Base-by-base conservation (phyloP, 2,329 filamentous ascomycete genomes). In the Aspergillus proliferans region DNA sequence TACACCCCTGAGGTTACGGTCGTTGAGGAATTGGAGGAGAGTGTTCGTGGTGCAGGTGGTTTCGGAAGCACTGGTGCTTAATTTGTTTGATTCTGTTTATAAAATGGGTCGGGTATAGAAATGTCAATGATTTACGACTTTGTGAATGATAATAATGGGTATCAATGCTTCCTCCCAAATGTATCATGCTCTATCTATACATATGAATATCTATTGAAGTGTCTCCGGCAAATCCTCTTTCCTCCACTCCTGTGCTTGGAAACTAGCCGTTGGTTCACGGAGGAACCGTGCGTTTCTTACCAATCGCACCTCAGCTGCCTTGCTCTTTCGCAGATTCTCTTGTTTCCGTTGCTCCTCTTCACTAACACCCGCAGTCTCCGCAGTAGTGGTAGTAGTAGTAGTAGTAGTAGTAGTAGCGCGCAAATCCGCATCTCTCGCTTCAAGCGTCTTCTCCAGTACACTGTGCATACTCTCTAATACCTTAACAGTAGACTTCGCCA, bases 401-500 rank as follows among this genome's bases (percentile, higher is more conserved):
- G 57, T 50, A 3, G 50, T 40, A 7, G 57, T 50, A 3, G 50
- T 40, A 30, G 63, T 58, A 40, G 49, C 58, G 33, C 65, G 72
- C 74, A 92, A 81, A 58, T 83, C 82, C 52, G 77, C 74, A 58
- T 84, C 78, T 49, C 89, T 87, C 57, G 80, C 81, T 52, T 76
- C 75, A 57, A 82, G 78, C 6, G 85, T 88, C 66, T 79, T 80
- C 56, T 76, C 75, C 41, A 98, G 74, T 36, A 97, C 83, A 58
- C 85, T 82, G 64, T 96, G 88, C 92, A 98, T 97, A 64, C 86
- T 93, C 7, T 87, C 89, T 22, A 97, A 73, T 4, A 95, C 92
- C 73, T 87, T 93, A 71, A 93, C 87, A 2, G 85, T 83, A 0
- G 93, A 90, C 53, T 79, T 82, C 1, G 91, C 91, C 9, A 98